Percentiles rank a stretch among this genome's conserved stretches.
Evolutionary conservation across 257 asterid species (phyloP).

Genomic region (Salvia hispanica): DNA sequence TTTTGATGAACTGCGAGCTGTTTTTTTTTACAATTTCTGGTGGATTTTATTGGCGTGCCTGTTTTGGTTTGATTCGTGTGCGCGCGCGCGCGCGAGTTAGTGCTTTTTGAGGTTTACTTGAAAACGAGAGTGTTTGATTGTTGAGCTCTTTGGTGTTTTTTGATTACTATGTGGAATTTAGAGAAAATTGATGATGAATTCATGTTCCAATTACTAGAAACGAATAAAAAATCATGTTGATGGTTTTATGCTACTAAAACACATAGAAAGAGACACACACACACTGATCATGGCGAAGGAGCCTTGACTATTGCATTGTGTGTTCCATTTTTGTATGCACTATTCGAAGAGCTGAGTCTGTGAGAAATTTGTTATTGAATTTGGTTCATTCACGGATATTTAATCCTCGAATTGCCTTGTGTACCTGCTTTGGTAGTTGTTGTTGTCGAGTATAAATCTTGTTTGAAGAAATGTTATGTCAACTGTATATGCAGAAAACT

Average conservation of each 20-base stretch:
- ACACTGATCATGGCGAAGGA: background rate
- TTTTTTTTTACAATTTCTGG: conserved; percentile 13
- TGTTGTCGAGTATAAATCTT: conserved; percentile 6
- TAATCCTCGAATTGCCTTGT: conserved; percentile 1
- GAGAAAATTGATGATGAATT: background rate
- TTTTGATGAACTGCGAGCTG: conserved; percentile 1
- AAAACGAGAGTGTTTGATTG: background rate
- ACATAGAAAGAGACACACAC: background rate
- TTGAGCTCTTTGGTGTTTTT: background rate
- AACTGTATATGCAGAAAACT: conserved; percentile 28
- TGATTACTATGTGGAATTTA: conserved; percentile 7
- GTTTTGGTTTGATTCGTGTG: conserved; percentile 5
- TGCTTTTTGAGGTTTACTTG: background rate
- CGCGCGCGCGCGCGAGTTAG: background rate
- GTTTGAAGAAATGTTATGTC: conserved; percentile 10
- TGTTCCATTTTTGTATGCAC: background rate
- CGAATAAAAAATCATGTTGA: too few relatives aligned
- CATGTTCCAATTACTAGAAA: background rate
- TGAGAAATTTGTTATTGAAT: background rate
- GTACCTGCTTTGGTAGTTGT: background rate
- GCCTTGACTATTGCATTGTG: conserved; percentile 11
- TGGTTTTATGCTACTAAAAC: background rate
- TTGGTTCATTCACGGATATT: background rate
- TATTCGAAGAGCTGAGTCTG: background rate
- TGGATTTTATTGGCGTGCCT: conserved; percentile 5